Evolutionary conservation across 495 filamentous ascomycete species (phyloP), one percentile per base, ranked within the genome.

Genomic region (Penicillium nucicola): DNA sequence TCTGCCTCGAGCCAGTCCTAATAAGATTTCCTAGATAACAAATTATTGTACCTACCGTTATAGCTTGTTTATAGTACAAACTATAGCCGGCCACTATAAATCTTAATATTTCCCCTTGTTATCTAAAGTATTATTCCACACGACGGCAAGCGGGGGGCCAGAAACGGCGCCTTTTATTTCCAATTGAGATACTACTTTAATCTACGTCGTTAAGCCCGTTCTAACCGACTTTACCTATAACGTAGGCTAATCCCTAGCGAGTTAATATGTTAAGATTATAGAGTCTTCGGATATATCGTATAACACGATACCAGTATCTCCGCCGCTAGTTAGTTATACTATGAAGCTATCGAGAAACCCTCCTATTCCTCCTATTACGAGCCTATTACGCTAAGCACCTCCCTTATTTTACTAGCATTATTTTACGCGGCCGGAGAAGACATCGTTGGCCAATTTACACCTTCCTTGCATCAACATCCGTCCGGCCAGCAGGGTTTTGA

Each of bases 391-490:
- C 38, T 13, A 13, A 41, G 20, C 5, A 19, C 38, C 38, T 41
- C 20, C 19, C 38, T 25, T n/a, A 41, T 41, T 41, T 14, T n/a
- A n/a, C n/a, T n/a, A n/a, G n/a, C n/a, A n/a, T n/a, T n/a, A n/a
- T n/a, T n/a, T n/a, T n/a, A n/a, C n/a, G n/a, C n/a, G n/a, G n/a
- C n/a, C n/a, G n/a, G n/a, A n/a, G 20, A 22, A 5, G 20, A 58
- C 37, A 53, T 60, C 60, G 40, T 52, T 52, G 12, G 32, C 50
- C 6, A 52, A 53, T 45, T 17, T 45, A 32, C 22, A 48, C 37
- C 22, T 28, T 37, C 45, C 42, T 46, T 55, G 45, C 38, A 64
- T 48, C 34, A 49, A 54, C 32, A 48, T 35, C 41, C 20, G 41
- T 36, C 13, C 17, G 42, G 40, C 38, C 12, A 40, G 25, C 33